Base-by-base conservation (phyloP, 2,329 filamentous ascomycete species). In the Penicillium griseofulvum region DNA sequence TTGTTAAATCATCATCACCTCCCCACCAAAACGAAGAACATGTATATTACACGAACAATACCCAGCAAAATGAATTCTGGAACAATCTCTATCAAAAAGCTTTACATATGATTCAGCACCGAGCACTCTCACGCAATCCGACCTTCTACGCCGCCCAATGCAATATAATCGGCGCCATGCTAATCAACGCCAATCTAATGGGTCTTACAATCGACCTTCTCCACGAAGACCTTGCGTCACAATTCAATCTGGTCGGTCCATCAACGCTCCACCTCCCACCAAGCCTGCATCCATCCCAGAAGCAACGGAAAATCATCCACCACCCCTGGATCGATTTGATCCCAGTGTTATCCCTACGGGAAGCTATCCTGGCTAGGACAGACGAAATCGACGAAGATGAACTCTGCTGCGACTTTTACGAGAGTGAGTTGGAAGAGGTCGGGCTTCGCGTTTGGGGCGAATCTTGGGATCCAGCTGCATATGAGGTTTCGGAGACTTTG, bases 241-340 rank as follows among this genome's bases (percentile, higher is more conserved):
- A 45, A 2, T 64, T 64, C 43, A 64, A 64, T 22, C 52, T 63
- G 11, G 28, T 34, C 31, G 60, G 60, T 4, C 59, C 53, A 5
- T 39, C 54, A 6, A 52, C 55, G 1, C 12, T 59, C 1, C 37
- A 53, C 9, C 36, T 64, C 3, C 62, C 62, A 33, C 55, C 62
- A 16, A 60, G 58, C 52, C 17, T 64, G 5, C 48, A 54, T 22
- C 62, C 62, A 16, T 63, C 53, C 10, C 46, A 49, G 11, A 38
- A 50, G 11, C 62, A 64, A 28, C 60, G 37, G 14, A 28, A 37
- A 11, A 55, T 63, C 12, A 54, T 63, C 9, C 69, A 71, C 38
- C 65, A 68, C 24, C 65, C 67, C 2, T 71, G 69, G 67, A 59
- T 71, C 24, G 69, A 71, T 29, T 34, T 71, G 5, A 56, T 70